phyloP scores from a whole-genome alignment of 345 rosid species.

The Gossypium herbaceum region DNA sequence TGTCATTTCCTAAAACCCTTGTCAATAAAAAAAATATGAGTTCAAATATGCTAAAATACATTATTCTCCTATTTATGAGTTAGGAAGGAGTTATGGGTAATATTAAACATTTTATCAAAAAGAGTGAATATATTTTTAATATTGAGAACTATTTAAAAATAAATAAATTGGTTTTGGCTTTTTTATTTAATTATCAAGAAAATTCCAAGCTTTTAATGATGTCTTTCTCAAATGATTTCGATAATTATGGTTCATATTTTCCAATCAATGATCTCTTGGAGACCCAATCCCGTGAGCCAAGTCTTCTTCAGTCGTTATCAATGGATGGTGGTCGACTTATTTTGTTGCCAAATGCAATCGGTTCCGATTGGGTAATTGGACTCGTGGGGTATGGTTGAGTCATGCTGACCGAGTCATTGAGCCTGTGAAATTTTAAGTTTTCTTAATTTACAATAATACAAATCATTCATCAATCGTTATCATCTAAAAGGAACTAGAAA shows the following conservation, averaged over 20 bases:
- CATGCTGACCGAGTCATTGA: neutral
- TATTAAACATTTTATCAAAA: no score
- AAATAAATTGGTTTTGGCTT: no score
- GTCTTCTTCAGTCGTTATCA: neutral
- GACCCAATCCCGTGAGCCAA: neutral
- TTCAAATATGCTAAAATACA: fast-evolving
- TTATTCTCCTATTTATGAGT: no score
- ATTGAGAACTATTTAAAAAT: no score
- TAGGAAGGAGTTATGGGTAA: fast-evolving
- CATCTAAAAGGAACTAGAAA: neutral
- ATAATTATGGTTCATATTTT: neutral
- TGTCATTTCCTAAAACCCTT: no score
- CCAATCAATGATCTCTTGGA: neutral
- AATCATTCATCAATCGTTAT: neutral
- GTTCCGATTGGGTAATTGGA: neutral
- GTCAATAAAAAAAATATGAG: no score
- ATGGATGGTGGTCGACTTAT: neutral
- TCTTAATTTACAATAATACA: neutral
- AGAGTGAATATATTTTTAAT: no score
- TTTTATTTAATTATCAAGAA: no score
- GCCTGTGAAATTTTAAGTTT: neutral
- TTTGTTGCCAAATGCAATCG: neutral
- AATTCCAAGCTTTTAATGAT: no score
- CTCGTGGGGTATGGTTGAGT: neutral
- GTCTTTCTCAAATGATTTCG: no score